These are phyloP conservation scores for Cymbopogon flexuosus DNA, from an alignment of 202 grass and related monocot species.

Conservation along the genomic window DNA sequence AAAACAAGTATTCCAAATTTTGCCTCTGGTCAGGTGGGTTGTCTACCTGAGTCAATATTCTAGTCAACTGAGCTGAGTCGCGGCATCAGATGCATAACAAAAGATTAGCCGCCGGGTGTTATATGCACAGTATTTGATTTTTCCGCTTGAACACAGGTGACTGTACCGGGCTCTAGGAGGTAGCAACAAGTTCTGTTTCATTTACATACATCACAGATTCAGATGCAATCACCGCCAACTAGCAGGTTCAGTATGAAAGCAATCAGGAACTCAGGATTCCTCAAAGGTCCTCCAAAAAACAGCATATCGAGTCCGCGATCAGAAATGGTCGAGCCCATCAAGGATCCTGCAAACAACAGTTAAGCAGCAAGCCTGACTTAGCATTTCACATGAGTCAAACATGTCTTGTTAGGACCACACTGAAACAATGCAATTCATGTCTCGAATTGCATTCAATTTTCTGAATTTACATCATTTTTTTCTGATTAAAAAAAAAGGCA, in stretches of 20 bases:
- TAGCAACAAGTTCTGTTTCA: background rate
- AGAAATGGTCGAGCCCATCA: background rate
- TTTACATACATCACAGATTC: background rate
- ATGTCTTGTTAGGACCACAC: background rate
- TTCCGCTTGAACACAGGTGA: no score
- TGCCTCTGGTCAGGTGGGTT: background rate
- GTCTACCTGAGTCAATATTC: background rate
- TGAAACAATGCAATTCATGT: background rate
- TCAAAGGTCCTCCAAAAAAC: background rate
- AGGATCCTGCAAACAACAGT: background rate
- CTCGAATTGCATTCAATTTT: no score
- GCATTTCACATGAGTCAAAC: background rate
- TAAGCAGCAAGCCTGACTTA: background rate
- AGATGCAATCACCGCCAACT: no score
- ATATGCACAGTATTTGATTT: no score
- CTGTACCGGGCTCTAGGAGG: background rate
- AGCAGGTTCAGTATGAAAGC: no score
- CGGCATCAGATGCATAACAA: slow-evolving; percentile 5
- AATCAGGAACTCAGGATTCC: background rate
- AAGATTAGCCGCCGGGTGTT: background rate
- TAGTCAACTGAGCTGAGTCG: background rate
- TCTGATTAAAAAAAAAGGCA: background rate
- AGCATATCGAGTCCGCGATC: background rate
- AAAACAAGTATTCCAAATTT: background rate
- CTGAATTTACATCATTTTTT: background rate